Base-by-base conservation (phyloP, 768 basidiomycete genomes). In the Mycena belliarum region DNA sequence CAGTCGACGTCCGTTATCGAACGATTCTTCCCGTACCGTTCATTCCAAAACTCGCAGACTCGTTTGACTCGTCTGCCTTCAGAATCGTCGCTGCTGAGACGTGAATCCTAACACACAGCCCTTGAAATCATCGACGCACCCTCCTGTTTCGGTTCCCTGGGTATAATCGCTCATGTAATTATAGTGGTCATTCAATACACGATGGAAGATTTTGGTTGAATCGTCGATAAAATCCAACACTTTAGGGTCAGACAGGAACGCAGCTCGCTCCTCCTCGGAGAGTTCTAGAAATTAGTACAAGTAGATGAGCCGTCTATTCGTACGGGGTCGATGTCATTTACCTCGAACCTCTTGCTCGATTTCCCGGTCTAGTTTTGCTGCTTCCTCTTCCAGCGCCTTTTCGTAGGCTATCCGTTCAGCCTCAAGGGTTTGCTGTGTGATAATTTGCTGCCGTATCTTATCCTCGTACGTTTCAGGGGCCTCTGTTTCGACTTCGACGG, bases 161-260 rank as follows among this genome's bases (percentile, higher is more conserved):
- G 91, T 91, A 69, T 99, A 99, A 74, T 99, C 97, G 32, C 91
- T 87, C 64, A 94, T 93, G 66, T 98, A 98, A 71, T 99, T 97
- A 71, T 99, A 99, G 25, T 85, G 85, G 66, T 98, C 97, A 67
- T 92, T 97, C 60, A 98, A 74, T 21, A 96, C 97, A 48, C 97
- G 81, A 70, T 98, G 93, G 12, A 98, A 85, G 44, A 98, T 94
- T 75, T 96, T 96, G 21, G 92, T 93, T 10, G 93, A 95, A 65
- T 90, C 86, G 69, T 97, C 94, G 16, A 99, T 87, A 70, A 99
- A 99, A 62, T 94, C 90, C 16, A 91, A 73, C 70, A 98, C 98
- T 67, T 95, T 93, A 0, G 95, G 92, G 9, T 89, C 89, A n/a
- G 86, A 76, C 61, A 94, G 79, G 49, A 98, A 91, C 62, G 84